These are phyloP conservation scores for Brettanomyces sp. DNA, from an alignment of 805 yeast species.

Conservation along the genomic window DNA sequence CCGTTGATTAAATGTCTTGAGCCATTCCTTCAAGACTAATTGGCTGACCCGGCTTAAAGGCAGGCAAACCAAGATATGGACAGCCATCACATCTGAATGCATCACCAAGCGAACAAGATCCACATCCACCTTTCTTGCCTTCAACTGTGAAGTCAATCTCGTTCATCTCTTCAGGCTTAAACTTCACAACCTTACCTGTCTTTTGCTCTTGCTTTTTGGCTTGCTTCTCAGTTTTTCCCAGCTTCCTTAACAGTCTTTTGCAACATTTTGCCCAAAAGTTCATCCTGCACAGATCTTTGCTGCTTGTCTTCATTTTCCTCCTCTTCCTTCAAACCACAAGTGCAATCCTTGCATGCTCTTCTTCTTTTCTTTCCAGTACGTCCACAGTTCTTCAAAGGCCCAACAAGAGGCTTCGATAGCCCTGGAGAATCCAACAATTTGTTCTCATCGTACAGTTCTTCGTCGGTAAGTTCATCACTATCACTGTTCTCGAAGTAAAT, in stretches of 20 bases:
- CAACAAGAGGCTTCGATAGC: conserved; percentile 29
- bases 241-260: conserved; percentile 44
- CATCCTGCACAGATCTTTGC: conserved; percentile 34
- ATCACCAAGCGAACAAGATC: conserved; percentile 94
- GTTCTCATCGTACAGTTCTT: conserved; percentile 33
- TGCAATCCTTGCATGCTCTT: conserved; percentile 96
- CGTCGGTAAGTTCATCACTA: conserved; percentile 13
- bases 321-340: conserved; percentile 88
- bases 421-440: conserved; percentile 32
- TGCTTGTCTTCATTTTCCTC: conserved; percentile 56
- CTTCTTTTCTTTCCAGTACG: conserved; percentile 52
- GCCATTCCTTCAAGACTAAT: conserved; percentile 67
- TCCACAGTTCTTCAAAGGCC: conserved; percentile 45
- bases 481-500: conserved; percentile 41
- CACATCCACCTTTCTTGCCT: conserved; percentile 96
- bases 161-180: conserved; percentile 61
- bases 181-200: conserved; percentile 29
- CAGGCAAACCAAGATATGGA: conserved; percentile 94
- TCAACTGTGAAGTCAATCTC: conserved; percentile 95
- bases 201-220: conserved; percentile 14
- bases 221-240: conserved; percentile 43
- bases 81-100: conserved; percentile 98
- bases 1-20: conserved; percentile 49
- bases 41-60: conserved; percentile 95
- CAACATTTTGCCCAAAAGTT: conserved; percentile 38